Evolutionary conservation across 345 rosid species (phyloP).

Genomic region (Bruguiera gymnorhiza): DNA sequence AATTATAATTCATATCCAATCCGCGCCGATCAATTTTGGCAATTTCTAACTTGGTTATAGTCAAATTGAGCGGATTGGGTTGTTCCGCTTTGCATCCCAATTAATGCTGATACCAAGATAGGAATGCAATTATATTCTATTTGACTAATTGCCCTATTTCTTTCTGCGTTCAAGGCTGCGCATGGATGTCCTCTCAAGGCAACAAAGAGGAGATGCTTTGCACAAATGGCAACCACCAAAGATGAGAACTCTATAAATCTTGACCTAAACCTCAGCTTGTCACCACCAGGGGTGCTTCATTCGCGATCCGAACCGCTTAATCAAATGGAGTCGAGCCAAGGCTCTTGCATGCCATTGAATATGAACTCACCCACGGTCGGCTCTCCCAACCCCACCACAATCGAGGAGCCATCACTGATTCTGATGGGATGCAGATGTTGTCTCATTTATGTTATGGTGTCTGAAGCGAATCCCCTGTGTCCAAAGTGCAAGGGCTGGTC

Average conservation of each 20-base stretch:
- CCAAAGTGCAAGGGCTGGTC: conserved; percentile 25
- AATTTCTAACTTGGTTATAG: too few species aligned
- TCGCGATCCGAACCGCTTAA: not conserved
- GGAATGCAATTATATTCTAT: too few species aligned
- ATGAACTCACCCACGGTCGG: not conserved
- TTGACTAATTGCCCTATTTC: not conserved
- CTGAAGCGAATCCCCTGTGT: conserved; percentile 26
- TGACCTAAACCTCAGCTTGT: conserved; percentile 18
- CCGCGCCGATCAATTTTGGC: too few species aligned
- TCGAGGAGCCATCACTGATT: conserved; percentile 17
- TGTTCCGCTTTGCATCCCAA: too few species aligned
- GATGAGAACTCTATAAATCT: not conserved
- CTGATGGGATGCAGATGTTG: conserved; percentile 35
- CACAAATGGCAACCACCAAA: not conserved
- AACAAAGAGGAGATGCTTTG: not conserved
- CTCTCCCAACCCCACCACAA: not conserved
- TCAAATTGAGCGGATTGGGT: too few species aligned
- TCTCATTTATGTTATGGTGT: conserved; percentile 35
- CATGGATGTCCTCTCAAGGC: not conserved
- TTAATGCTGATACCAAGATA: too few species aligned
- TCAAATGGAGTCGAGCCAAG: not conserved
- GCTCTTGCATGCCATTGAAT: conserved; percentile 13
- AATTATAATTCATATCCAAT: too few species aligned
- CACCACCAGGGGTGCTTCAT: conserved; percentile 7
- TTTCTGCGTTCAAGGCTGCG: not conserved